These are phyloP conservation scores for Pythium folliculosum DNA, from an alignment of 352 stramenopile genomes.

Conservation along the genomic window DNA sequence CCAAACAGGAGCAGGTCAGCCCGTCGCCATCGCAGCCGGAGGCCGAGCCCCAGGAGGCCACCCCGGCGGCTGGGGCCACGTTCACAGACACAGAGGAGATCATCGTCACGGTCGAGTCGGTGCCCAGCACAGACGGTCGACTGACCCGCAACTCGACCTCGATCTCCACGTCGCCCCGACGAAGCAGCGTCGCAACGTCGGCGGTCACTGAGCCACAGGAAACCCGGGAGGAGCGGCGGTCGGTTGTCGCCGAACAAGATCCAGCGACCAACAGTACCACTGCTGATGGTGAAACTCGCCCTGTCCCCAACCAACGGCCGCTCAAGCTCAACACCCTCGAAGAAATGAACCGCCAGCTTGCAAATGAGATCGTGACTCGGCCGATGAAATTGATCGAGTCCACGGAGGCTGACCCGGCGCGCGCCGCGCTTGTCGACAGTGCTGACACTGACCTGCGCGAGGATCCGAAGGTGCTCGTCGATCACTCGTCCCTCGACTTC, in stretches of 20 bases:
- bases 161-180: neutral
- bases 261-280: neutral
- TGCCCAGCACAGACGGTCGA: neutral
- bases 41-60: neutral
- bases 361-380: neutral
- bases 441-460: constrained; percentile 19
- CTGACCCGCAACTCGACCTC: neutral
- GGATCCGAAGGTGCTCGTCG: neutral
- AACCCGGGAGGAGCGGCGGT: neutral
- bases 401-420: neutral
- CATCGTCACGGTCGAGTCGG: neutral
- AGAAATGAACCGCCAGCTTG: neutral
- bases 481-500: constrained; percentile 11
- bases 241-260: neutral
- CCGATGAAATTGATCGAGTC: constrained; percentile 7
- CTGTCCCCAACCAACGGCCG: neutral
- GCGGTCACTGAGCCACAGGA: neutral
- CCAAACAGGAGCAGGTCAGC: neutral
- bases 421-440: neutral
- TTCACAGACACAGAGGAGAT: neutral
- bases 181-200: neutral
- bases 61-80: neutral
- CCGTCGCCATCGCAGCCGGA: constrained; percentile 10
- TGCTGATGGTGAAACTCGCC: neutral
- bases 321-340: constrained; percentile 5